Evolutionary conservation across 805 yeast genomes (phyloP).

Genomic region (Yarrowia hollandica): DNA sequence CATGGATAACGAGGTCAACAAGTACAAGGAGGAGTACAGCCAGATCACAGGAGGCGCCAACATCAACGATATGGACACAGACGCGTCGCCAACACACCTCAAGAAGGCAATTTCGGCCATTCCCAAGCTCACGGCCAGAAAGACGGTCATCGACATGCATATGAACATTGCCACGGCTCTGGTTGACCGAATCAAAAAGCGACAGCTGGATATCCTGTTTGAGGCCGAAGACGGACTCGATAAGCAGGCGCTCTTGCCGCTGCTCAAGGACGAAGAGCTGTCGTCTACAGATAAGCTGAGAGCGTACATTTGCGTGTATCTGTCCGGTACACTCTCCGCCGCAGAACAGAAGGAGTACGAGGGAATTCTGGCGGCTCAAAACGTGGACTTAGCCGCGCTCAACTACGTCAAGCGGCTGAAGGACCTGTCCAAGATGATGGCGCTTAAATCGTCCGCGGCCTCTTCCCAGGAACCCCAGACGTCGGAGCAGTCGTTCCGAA

Average conservation of each 20-base stretch:
- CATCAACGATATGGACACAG: constrained; percentile 67
- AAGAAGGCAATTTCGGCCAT: constrained; percentile 79
- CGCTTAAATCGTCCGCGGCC: constrained; percentile 41
- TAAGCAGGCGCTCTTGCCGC: constrained; percentile 50
- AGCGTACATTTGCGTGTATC: constrained; percentile 77
- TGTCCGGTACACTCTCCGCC: constrained; percentile 49
- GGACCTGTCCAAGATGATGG: constrained; percentile 60
- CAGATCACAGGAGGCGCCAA: constrained; percentile 79
- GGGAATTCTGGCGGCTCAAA: constrained; percentile 55
- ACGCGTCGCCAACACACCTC: constrained; percentile 44
- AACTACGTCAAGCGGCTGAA: constrained; percentile 77
- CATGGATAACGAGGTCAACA: constrained; percentile 78
- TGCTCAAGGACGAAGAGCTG: constrained; percentile 59
- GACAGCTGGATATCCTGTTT: constrained; percentile 84
- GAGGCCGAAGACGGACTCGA: constrained; percentile 85
- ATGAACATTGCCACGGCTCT: constrained; percentile 90
- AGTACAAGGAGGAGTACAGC: constrained; percentile 83
- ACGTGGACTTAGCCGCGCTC: constrained; percentile 61
- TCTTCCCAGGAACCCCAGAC: constrained; percentile 36
- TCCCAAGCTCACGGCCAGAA: constrained; percentile 89
- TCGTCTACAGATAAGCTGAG: constrained; percentile 72
- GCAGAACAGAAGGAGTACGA: constrained; percentile 65
- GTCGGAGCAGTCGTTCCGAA: constrained; percentile 40
- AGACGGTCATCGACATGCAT: constrained; percentile 88
- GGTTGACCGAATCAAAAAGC: constrained; percentile 79